Conservation (phyloP, 2,329 filamentous ascomycete genomes). For the Stagonosporopsis chrysanthemi region DNA sequence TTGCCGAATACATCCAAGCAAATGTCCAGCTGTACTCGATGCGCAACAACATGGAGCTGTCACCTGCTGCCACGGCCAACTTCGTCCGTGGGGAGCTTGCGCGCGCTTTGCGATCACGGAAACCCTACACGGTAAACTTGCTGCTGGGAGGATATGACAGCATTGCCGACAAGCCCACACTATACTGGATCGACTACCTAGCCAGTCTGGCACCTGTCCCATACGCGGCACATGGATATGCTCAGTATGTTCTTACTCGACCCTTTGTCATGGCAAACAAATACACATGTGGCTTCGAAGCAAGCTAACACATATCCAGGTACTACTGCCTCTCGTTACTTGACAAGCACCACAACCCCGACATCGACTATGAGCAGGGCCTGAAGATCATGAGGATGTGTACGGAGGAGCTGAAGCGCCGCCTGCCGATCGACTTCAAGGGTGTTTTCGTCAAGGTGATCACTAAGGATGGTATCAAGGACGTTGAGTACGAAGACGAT, state of each 20-base stretch:
- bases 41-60: conserved; percentile 94
- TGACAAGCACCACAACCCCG: conserved; percentile 97
- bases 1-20: conserved; percentile 98
- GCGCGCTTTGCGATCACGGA: conserved; percentile 85
- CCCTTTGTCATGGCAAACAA: background rate
- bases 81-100: conserved; percentile 96
- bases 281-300: background rate
- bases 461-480: conserved; percentile 89
- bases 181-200: conserved; percentile 98
- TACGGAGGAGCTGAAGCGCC: conserved; percentile 94
- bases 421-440: conserved; percentile 99
- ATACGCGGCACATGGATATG: conserved; percentile 97
- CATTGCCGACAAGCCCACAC: conserved; percentile 85
- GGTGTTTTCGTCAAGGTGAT: conserved; percentile 92
- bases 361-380: conserved; percentile 87
- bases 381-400: conserved; percentile 94
- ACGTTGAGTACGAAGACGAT: conserved; percentile 86
- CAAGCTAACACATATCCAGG: conserved; percentile 52
- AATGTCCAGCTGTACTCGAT: conserved; percentile 98
- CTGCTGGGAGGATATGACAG: conserved; percentile 92
- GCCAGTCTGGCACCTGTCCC: conserved; percentile 86
- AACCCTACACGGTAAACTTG: conserved; percentile 96
- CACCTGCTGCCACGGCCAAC: conserved; percentile 85
- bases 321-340: conserved; percentile 98
- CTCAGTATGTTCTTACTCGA: conserved; percentile 70